These are phyloP conservation scores for Bombardia bombarda DNA, from an alignment of 495 filamentous ascomycete species.

Conservation along the genomic window DNA sequence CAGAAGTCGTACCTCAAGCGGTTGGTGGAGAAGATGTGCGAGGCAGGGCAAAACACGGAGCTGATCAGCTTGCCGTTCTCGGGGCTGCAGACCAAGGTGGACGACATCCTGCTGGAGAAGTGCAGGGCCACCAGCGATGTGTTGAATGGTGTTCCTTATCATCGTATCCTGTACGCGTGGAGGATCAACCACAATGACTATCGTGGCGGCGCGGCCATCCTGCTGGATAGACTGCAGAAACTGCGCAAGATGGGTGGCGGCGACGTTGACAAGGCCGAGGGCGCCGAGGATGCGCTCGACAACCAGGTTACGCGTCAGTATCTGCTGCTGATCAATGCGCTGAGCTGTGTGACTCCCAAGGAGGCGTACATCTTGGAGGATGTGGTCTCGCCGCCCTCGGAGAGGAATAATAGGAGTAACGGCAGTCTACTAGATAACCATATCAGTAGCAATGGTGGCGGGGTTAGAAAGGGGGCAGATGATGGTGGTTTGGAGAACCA, in stretches of 20 bases:
- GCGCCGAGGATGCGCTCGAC: constrained; percentile 43
- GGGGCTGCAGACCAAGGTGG: constrained; percentile 65
- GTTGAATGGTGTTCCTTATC: constrained; percentile 53
- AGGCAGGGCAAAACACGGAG: constrained; percentile 55
- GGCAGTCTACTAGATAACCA: constrained; percentile 35
- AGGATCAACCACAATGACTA: constrained; percentile 76
- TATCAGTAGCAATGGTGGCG: constrained; percentile 2
- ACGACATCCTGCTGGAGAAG: constrained; percentile 62
- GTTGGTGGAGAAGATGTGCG: constrained; percentile 64
- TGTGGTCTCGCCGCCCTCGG: constrained; percentile 9
- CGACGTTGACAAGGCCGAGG: constrained; percentile 37
- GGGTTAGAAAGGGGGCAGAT: constrained; percentile 4
- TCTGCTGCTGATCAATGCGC: constrained; percentile 76
- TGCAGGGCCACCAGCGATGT: constrained; percentile 52
- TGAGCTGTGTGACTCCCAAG: constrained; percentile 72
- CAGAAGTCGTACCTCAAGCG: constrained; percentile 54
- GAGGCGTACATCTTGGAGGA: constrained; percentile 64
- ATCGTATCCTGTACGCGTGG: constrained; percentile 82
- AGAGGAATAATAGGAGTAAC: constrained; percentile 12
- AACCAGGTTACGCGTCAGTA: constrained; percentile 61
- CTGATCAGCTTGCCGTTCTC: constrained; percentile 71
- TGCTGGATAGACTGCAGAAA: constrained; percentile 55
- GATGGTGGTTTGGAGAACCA: constrained; percentile 17
- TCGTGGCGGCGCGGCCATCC: constrained; percentile 75
- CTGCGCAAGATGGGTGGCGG: constrained; percentile 38